phyloP scores from a whole-genome alignment of 2,329 filamentous ascomycete genomes.

The Phyllosticta citrichinensis region DNA sequence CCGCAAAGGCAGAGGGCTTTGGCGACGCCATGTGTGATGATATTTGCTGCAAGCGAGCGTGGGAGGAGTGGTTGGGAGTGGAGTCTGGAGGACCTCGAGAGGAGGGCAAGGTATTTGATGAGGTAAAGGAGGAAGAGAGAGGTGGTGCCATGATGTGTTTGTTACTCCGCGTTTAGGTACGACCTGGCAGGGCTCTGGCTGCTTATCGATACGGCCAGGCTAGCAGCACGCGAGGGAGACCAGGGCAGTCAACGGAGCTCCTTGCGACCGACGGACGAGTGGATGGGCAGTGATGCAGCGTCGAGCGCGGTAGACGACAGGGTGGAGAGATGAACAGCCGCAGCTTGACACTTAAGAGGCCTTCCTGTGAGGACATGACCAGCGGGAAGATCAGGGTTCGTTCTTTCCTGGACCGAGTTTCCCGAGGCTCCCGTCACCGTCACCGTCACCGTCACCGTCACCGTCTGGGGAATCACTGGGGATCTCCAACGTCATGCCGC shows the following conservation, averaged over 20 bases:
- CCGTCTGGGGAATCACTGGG: neutral
- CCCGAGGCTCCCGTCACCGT: neutral
- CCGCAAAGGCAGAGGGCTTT: constrained; percentile 59
- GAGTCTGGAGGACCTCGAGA: constrained; percentile 8
- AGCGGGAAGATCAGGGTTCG: constrained; percentile 1
- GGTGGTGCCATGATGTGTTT: constrained; percentile 11
- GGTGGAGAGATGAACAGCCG: neutral
- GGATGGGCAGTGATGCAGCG: neutral
- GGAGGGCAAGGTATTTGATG: constrained; percentile 13
- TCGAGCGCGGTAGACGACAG: too few species aligned
- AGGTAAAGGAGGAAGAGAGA: constrained; percentile 11
- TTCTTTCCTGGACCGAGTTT: neutral
- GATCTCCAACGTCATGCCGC: neutral
- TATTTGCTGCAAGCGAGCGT: constrained; percentile 44
- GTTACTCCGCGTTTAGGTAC: constrained; percentile 6
- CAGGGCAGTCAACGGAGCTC: neutral
- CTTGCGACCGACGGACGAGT: neutral
- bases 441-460: too few species aligned
- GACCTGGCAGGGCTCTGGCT: neutral
- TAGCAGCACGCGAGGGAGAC: neutral
- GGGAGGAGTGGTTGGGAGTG: neutral
- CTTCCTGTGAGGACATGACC: too few species aligned
- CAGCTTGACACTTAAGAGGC: neutral
- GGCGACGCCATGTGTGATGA: constrained; percentile 60
- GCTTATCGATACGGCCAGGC: constrained; percentile 6